A percentile compares a stretch with the other conserved stretches of the same genome.
phyloP scores from a whole-genome alignment of 2,329 filamentous ascomycete species.

The Microcyclospora tardicrescens region DNA sequence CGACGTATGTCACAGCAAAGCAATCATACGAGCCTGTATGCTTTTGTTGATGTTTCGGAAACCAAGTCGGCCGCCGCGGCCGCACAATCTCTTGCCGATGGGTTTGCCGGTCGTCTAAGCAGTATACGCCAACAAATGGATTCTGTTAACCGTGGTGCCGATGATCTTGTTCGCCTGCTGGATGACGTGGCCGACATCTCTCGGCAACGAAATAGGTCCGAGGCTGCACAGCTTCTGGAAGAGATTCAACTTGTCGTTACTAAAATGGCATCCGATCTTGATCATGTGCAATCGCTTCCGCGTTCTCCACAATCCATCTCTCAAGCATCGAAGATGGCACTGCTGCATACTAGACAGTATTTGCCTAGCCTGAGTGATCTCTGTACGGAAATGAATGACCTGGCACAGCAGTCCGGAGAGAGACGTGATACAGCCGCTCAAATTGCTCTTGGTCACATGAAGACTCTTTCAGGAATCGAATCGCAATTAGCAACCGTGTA shows the following conservation, averaged over 20 bases:
- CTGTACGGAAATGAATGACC: constrained; percentile 42
- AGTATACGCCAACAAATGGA: constrained; percentile 31
- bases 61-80: constrained; percentile 59
- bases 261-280: constrained; percentile 78
- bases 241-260: constrained; percentile 77
- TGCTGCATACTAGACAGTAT: constrained; percentile 50
- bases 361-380: constrained; percentile 47
- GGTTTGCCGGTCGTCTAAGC: constrained; percentile 45
- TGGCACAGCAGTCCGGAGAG: constrained; percentile 41
- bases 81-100: constrained; percentile 48
- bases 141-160: constrained; percentile 28
- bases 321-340: constrained; percentile 50
- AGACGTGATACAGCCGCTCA: constrained; percentile 55
- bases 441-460: constrained; percentile 63
- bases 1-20: constrained; percentile 25
- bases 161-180: constrained; percentile 32
- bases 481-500: constrained; percentile 60
- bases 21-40: constrained; percentile 49
- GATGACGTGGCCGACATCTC: constrained; percentile 28
- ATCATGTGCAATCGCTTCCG: constrained; percentile 57
- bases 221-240: constrained; percentile 56
- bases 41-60: constrained; percentile 63
- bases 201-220: constrained; percentile 27
- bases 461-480: constrained; percentile 67
- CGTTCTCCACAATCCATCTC: constrained; percentile 52